Evolutionary conservation across 2,329 filamentous ascomycete species (phyloP).

Genomic region (Fusarium buxicola): DNA sequence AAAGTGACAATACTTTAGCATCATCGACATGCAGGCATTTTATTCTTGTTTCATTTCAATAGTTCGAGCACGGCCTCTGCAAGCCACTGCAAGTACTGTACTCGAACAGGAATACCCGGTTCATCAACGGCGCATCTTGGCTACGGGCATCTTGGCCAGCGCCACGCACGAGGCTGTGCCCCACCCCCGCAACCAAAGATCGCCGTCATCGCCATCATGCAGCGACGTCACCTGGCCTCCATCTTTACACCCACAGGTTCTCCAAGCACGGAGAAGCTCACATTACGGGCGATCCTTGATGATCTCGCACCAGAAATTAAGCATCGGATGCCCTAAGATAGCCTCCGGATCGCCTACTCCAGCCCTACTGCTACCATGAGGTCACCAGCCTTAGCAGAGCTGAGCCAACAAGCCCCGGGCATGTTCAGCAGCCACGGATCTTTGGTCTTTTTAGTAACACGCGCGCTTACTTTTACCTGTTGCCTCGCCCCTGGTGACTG

Average conservation of each 20-base stretch:
- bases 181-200: constrained; percentile 36
- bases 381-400: constrained; percentile 23
- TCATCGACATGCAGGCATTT: constrained; percentile 5
- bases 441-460: not conserved
- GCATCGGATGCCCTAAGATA: constrained; percentile 31
- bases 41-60: constrained; percentile 16
- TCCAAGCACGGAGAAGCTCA: not conserved
- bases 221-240: constrained; percentile 37
- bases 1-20: constrained; percentile 2
- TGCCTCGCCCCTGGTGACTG: constrained; percentile 19
- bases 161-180: constrained; percentile 24
- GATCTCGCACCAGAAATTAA: constrained; percentile 11
- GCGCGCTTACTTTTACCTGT: constrained; percentile 17
- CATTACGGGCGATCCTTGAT: not conserved
- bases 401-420: constrained; percentile 15
- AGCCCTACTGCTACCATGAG: constrained; percentile 19
- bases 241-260: not conserved
- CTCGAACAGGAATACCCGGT: not conserved
- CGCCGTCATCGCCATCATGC: constrained; percentile 40
- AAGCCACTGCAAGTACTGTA: constrained; percentile 3
- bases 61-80: constrained; percentile 17
- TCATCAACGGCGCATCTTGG: constrained; percentile 6
- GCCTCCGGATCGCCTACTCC: not conserved
- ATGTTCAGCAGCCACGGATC: not conserved
- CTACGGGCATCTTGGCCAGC: constrained; percentile 20